Evolutionary conservation across 2,329 filamentous ascomycete genomes (phyloP).

Genomic region (Clonostachys rhizophaga): DNA sequence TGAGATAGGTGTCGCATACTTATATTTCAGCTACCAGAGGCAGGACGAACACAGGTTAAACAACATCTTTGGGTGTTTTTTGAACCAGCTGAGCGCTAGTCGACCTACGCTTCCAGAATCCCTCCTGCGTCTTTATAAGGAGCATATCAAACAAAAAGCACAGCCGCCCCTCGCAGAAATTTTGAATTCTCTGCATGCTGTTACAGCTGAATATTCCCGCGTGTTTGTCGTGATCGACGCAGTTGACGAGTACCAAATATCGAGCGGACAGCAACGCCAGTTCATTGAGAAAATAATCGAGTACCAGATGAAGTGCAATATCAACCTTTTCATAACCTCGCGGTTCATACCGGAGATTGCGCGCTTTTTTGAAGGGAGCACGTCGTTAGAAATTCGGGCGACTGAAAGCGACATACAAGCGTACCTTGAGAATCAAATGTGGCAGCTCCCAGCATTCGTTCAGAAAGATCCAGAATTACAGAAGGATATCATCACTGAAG

Average conservation of each 20-base stretch:
- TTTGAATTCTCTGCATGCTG: background rate
- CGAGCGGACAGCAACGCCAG: background rate
- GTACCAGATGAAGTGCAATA: background rate
- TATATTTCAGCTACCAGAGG: slow-evolving; percentile 37
- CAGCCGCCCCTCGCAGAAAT: slow-evolving; percentile 1
- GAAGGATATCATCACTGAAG: background rate
- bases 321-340: slow-evolving; percentile 9
- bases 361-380: background rate
- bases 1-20: slow-evolving; percentile 30
- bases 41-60: slow-evolving; percentile 25
- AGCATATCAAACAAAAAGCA: slow-evolving; percentile 6
- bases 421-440: background rate
- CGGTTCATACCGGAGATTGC: slow-evolving; percentile 1
- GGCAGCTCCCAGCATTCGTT: background rate
- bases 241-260: slow-evolving; percentile 12
- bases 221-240: slow-evolving; percentile 13
- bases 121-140: slow-evolving; percentile 19
- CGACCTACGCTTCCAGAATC: slow-evolving; percentile 11
- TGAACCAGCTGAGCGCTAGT: slow-evolving; percentile 27
- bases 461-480: background rate
- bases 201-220: background rate
- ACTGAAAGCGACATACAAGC: background rate
- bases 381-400: background rate
- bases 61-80: slow-evolving; percentile 20
- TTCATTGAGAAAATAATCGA: background rate